These are phyloP conservation scores for Rubia yunnanensis DNA, from an alignment of 257 asterid species.

Conservation along the genomic window DNA sequence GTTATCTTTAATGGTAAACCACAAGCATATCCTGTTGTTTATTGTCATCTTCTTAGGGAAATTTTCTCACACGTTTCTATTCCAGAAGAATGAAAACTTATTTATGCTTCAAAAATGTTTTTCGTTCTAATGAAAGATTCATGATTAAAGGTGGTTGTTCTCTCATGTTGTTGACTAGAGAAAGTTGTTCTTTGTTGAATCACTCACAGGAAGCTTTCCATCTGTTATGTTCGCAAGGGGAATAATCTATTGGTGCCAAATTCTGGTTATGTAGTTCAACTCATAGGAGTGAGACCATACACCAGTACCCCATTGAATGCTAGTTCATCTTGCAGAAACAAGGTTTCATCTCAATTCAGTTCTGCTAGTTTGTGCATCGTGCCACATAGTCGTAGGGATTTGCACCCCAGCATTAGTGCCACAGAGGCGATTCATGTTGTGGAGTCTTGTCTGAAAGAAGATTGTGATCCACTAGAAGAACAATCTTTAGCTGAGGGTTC, in stretches of 20 bases:
- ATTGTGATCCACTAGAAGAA: conserved; percentile 15
- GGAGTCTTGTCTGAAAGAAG: conserved; percentile 22
- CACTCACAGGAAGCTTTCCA: conserved; percentile 39
- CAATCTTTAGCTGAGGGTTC: conserved; percentile 19
- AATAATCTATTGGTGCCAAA: conserved; percentile 12
- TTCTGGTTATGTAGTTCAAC: conserved; percentile 24
- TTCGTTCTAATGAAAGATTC: too few species aligned
- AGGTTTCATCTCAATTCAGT: conserved; percentile 18
- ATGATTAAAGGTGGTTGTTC: neutral
- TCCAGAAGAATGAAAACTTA: neutral
- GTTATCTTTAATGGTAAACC: neutral
- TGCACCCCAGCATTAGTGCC: conserved; percentile 19
- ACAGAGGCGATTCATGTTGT: conserved; percentile 16
- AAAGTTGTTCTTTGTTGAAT: neutral
- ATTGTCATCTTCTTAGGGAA: too few species aligned
- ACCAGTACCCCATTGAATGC: conserved; percentile 10
- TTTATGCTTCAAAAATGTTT: neutral
- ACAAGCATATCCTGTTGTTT: too few species aligned
- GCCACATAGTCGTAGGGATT: conserved; percentile 19
- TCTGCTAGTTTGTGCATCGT: conserved; percentile 22
- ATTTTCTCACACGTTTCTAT: too few species aligned
- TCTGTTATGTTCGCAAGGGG: conserved; percentile 28
- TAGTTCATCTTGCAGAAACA: conserved; percentile 23
- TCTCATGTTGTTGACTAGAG: neutral
- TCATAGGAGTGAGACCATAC: conserved; percentile 12